Conservation (phyloP, 2,329 filamentous ascomycete genomes). For the Clathrospora elynae region DNA sequence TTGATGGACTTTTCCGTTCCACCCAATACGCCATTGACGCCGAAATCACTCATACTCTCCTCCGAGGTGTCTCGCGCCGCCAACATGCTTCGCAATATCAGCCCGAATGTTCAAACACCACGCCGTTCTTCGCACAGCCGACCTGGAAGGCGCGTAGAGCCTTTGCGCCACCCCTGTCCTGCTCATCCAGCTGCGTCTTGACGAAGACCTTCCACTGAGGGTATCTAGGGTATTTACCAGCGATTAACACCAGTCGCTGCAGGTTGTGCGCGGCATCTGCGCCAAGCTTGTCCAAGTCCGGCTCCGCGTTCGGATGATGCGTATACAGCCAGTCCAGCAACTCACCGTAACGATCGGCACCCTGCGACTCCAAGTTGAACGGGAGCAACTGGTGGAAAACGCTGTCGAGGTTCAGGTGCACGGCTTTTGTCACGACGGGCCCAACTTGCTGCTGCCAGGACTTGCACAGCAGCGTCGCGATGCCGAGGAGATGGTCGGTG, state of each 20-base stretch:
- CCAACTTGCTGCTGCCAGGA: constrained; percentile 11
- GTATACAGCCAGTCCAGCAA: constrained; percentile 7
- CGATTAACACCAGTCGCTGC: constrained; percentile 1
- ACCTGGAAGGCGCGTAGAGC: background rate
- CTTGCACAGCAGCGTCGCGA: constrained; percentile 14
- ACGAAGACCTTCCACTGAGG: constrained; percentile 10
- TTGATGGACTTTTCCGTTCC: too few relatives aligned
- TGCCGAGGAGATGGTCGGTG: constrained; percentile 8
- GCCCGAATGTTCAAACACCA: background rate
- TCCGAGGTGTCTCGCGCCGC: background rate
- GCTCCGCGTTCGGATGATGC: background rate
- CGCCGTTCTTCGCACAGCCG: constrained; percentile 1
- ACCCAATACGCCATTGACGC: background rate
- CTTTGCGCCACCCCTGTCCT: constrained; percentile 2
- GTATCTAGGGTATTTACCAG: background rate
- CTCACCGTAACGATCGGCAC: background rate
- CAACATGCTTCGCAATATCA: background rate
- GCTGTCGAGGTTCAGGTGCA: constrained; percentile 12
- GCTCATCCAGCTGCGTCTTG: background rate
- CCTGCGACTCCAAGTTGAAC: constrained; percentile 12
- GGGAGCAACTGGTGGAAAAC: constrained; percentile 19
- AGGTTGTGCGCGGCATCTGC: constrained; percentile 4
- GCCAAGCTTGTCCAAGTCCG: constrained; percentile 7
- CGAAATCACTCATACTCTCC: background rate
- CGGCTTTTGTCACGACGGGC: background rate